Percentiles rank a stretch among this genome's conserved stretches.
These are phyloP conservation scores for Talaromyces sp. DNA, from an alignment of 2,329 filamentous ascomycete species.

Conservation along the genomic window DNA sequence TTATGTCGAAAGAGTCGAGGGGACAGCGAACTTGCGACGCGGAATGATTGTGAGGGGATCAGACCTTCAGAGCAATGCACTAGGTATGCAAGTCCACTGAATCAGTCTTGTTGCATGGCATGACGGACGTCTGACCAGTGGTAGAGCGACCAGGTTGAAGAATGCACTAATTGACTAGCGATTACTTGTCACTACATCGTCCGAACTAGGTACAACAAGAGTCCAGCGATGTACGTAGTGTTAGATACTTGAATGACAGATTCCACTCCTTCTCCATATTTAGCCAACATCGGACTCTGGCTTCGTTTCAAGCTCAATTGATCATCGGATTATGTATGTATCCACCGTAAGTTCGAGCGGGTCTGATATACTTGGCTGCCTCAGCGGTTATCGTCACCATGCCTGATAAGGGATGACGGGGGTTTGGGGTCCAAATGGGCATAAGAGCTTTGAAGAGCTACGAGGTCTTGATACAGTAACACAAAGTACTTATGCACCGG, in stretches of 20 bases:
- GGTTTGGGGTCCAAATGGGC: neutral
- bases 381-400: neutral
- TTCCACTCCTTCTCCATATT: neutral
- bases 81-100: slow-evolving; percentile 3
- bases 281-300: neutral
- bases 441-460: neutral
- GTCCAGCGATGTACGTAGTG: too few relatives aligned
- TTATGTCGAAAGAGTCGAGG: neutral
- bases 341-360: neutral
- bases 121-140: neutral
- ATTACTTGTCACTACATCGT: too few relatives aligned
- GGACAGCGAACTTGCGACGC: neutral
- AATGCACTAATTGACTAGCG: neutral
- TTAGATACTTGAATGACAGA: neutral
- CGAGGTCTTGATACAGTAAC: neutral
- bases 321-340: neutral
- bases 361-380: neutral
- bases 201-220: too few relatives aligned
- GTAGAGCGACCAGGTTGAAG: neutral
- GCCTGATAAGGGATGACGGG: neutral
- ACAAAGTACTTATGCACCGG: neutral
- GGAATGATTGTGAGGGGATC: neutral
- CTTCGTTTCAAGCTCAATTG: neutral
- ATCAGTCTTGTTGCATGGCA: neutral
- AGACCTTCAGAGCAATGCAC: slow-evolving; percentile 1